These are phyloP conservation scores for Eucalyptus urophylla DNA, from an alignment of 345 rosid genomes.

Conservation along the genomic window DNA sequence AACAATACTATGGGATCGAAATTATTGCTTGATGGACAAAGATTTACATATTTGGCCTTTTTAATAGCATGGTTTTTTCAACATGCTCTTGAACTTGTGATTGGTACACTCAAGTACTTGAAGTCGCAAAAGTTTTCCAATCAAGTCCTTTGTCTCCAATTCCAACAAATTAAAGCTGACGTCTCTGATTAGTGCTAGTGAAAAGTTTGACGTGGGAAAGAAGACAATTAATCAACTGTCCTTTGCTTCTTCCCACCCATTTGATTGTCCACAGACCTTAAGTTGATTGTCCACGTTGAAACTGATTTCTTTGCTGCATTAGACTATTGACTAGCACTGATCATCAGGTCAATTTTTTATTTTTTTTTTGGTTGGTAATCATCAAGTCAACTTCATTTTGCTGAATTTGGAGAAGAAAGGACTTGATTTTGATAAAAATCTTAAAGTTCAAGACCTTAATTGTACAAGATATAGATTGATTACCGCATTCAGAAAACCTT, in stretches of 20 bases:
- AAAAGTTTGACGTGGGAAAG: background rate
- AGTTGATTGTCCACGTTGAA: background rate
- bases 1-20: background rate
- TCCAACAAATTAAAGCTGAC: background rate
- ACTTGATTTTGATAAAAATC: background rate
- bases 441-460: background rate
- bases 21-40: background rate
- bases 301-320: background rate
- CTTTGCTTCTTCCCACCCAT: background rate
- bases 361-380: no score
- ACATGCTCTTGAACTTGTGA: background rate
- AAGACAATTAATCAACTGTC: background rate
- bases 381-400: background rate
- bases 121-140: background rate
- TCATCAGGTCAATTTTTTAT: background rate
- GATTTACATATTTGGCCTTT: background rate
- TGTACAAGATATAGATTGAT: background rate
- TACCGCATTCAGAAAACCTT: background rate
- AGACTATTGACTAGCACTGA: background rate
- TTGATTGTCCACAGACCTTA: background rate
- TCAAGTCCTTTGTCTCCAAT: background rate
- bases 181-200: background rate
- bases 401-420: background rate
- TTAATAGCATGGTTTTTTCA: background rate
- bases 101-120: background rate